A percentile compares a stretch with the other conserved stretches of the same genome.
These are phyloP conservation scores for Inga oerstediana DNA, from an alignment of 306 rosid species.

Conservation along the genomic window DNA sequence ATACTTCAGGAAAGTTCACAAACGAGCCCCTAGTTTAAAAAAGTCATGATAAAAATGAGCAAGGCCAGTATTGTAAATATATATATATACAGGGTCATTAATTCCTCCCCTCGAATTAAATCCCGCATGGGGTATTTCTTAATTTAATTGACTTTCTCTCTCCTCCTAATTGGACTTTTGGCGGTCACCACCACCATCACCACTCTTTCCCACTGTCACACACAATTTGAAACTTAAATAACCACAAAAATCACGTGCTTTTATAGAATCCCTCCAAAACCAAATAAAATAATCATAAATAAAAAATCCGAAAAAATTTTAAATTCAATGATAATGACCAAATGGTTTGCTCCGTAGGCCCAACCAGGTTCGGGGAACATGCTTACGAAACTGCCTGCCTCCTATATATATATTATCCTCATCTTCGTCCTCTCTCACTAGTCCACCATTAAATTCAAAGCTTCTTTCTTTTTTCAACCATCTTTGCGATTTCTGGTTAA, in stretches of 20 bases:
- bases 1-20: no score
- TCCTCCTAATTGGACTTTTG: background rate
- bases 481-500: background rate
- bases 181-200: background rate
- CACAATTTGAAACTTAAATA: constrained; percentile 5
- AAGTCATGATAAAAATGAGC: background rate
- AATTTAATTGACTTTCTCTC: background rate
- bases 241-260: background rate
- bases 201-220: background rate
- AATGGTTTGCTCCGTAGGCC: background rate
- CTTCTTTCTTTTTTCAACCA: background rate
- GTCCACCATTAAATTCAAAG: background rate
- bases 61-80: background rate
- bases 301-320: background rate
- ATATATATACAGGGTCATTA: background rate
- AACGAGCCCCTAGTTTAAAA: no score
- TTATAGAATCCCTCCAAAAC: background rate
- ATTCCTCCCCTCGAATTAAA: no score
- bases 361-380: background rate
- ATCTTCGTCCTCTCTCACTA: background rate
- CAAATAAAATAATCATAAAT: background rate
- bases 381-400: background rate
- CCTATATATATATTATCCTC: background rate
- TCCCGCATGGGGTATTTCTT: background rate
- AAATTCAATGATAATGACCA: constrained; percentile 5